phyloP scores from a whole-genome alignment of 169 alveolate species.

The Plasmodium coatneyi region DNA sequence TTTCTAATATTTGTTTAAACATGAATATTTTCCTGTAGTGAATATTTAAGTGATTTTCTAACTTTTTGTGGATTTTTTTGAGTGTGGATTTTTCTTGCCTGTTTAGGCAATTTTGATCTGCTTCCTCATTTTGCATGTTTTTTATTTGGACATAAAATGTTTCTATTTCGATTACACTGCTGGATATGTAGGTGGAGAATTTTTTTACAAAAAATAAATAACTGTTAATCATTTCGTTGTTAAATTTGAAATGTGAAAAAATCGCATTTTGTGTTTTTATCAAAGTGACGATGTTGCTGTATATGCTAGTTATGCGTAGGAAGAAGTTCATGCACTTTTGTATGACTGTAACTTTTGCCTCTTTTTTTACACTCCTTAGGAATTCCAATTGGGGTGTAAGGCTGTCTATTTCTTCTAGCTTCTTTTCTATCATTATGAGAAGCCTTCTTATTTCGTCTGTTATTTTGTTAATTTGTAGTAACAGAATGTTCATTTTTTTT shows the following conservation, averaged over 20 bases:
- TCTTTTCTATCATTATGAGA: slow-evolving; percentile 14
- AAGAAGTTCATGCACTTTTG: slow-evolving; percentile 46
- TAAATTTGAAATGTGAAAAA: slow-evolving; percentile 16
- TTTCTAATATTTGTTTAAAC: slow-evolving; percentile 43
- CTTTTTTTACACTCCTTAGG: slow-evolving; percentile 1
- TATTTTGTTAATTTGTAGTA: slow-evolving; percentile 29
- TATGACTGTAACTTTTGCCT: slow-evolving; percentile 4
- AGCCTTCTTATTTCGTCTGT: slow-evolving; percentile 14
- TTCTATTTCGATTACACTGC: slow-evolving; percentile 35
- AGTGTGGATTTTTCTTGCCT: background rate
- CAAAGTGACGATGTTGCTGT: slow-evolving; percentile 3
- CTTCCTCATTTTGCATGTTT: slow-evolving; percentile 7
- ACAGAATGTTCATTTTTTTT: slow-evolving; percentile 12
- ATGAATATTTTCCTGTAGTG: slow-evolving; percentile 28
- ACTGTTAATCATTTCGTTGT: slow-evolving; percentile 17
- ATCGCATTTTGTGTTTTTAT: slow-evolving; percentile 34
- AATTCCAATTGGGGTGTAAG: background rate
- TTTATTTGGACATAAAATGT: slow-evolving; percentile 25
- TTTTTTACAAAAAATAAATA: slow-evolving; percentile 35
- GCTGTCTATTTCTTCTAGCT: background rate
- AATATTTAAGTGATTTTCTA: slow-evolving; percentile 6
- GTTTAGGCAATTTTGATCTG: background rate
- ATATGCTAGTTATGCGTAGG: slow-evolving; percentile 35
- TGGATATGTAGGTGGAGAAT: slow-evolving; percentile 20
- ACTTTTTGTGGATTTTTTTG: background rate